Conservation (phyloP, 108 stramenopile species). For the Chaetoceros muelleri region DNA sequence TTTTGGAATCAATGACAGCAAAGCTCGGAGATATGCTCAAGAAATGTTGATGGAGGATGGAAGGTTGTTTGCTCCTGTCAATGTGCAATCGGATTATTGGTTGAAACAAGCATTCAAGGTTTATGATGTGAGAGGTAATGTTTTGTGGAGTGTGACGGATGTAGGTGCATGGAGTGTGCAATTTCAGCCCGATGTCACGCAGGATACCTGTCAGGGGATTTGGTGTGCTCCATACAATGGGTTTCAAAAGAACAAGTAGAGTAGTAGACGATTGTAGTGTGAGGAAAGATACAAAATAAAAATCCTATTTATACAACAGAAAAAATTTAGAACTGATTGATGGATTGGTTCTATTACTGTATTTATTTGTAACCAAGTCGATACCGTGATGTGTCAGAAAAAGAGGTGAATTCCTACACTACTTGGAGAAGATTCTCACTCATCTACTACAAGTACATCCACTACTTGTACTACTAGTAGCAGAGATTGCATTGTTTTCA, state of each 20-base stretch:
- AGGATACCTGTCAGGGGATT: slow-evolving; percentile 74
- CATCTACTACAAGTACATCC: no score
- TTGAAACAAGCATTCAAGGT: slow-evolving; percentile 66
- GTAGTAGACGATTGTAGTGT: no score
- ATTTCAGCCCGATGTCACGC: slow-evolving; percentile 85
- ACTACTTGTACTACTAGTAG: no score
- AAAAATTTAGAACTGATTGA: no score
- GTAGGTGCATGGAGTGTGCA: slow-evolving; percentile 86
- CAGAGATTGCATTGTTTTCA: no score
- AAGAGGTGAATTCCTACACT: no score
- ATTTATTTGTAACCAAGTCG: no score
- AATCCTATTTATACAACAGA: no score
- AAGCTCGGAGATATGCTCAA: slow-evolving; percentile 46
- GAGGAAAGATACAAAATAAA: no score
- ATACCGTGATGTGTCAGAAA: no score
- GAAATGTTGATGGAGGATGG: slow-evolving; percentile 46
- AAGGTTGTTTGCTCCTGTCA: slow-evolving; percentile 64
- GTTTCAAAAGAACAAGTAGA: slow-evolving; percentile 35
- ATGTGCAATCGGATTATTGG: slow-evolving; percentile 73
- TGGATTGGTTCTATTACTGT: no score
- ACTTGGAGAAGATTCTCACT: no score
- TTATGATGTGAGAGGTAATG: slow-evolving; percentile 33
- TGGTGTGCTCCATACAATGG: slow-evolving; percentile 84
- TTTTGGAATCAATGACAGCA: slow-evolving; percentile 71
- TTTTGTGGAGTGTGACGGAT: slow-evolving; percentile 48